Evolutionary conservation across 306 rosid species (phyloP).

Genomic region (Vigna hirtella): DNA sequence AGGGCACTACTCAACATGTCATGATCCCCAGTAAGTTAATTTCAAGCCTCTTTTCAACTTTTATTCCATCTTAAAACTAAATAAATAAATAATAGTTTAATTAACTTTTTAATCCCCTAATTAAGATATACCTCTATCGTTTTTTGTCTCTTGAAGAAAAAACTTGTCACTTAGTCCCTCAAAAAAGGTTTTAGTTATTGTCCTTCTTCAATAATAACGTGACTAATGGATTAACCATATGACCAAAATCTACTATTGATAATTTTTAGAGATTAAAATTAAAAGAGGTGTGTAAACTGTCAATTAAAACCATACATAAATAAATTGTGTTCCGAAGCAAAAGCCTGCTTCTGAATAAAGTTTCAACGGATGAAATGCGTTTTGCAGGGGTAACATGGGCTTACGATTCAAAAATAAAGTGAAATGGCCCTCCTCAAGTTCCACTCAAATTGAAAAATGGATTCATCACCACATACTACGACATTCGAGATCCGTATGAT

Average conservation of each 20-base stretch:
- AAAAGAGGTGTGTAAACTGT: not conserved
- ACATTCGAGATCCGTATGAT: not conserved
- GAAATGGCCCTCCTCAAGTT: conserved; percentile 18
- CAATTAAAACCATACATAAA: not conserved
- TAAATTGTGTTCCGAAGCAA: not conserved
- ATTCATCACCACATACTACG: not conserved
- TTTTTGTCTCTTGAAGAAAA: not conserved
- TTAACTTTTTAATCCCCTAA: not conserved
- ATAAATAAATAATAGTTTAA: not conserved
- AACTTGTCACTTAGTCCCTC: not conserved
- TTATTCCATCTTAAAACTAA: not conserved
- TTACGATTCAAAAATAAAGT: not conserved
- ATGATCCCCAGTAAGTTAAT: conserved; percentile 33
- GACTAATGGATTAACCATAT: not conserved
- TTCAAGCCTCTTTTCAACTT: not conserved
- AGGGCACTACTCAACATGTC: conserved; percentile 1
- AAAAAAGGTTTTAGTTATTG: not conserved
- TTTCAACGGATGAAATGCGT: not conserved
- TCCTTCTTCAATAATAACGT: not conserved
- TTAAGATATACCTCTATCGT: not conserved
- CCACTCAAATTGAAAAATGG: conserved; percentile 6
- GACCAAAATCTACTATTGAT: not conserved
- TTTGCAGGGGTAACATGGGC: conserved; percentile 30
- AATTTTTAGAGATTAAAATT: not conserved
- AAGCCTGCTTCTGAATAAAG: conserved; percentile 26